Percentiles rank a stretch among this genome's conserved stretches.
These are phyloP conservation scores for Evernia prunastri DNA, from an alignment of 495 filamentous ascomycete species.

Conservation along the genomic window DNA sequence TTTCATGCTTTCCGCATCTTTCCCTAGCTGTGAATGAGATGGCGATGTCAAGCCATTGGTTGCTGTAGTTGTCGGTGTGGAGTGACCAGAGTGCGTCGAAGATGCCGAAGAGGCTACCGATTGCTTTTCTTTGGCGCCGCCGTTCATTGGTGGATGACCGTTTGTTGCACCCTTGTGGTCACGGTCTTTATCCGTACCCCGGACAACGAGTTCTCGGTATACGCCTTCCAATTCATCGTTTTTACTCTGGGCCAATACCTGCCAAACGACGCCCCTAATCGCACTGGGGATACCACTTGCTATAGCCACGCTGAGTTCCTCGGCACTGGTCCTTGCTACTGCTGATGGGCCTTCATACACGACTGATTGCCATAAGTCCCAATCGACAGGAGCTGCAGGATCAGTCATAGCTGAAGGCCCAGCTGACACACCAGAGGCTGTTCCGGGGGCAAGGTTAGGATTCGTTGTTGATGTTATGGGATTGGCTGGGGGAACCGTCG, in stretches of 20 bases:
- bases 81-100: slow-evolving; percentile 75
- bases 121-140: slow-evolving; percentile 53
- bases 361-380: slow-evolving; percentile 95
- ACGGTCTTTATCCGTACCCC: slow-evolving; percentile 73
- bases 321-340: slow-evolving; percentile 73
- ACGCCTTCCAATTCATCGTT: slow-evolving; percentile 82
- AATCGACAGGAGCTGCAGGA: slow-evolving; percentile 67
- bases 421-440: slow-evolving; percentile 66
- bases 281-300: slow-evolving; percentile 90
- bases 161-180: slow-evolving; percentile 42
- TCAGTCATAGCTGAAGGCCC: slow-evolving; percentile 62
- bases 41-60: slow-evolving; percentile 50
- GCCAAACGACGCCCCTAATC: slow-evolving; percentile 95
- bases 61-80: slow-evolving; percentile 54
- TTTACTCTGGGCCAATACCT: slow-evolving; percentile 90
- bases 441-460: slow-evolving; percentile 67
- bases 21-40: slow-evolving; percentile 50
- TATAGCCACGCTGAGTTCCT: slow-evolving; percentile 84
- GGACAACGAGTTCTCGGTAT: slow-evolving; percentile 72
- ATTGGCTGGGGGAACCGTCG: slow-evolving; percentile 42
- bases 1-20: slow-evolving; percentile 55
- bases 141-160: slow-evolving; percentile 32
- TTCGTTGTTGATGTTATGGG: slow-evolving; percentile 46
- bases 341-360: slow-evolving; percentile 89
- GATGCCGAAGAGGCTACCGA: slow-evolving; percentile 66